phyloP scores from a whole-genome alignment of 2,329 filamentous ascomycete species.

The Fusarium sp. region DNA sequence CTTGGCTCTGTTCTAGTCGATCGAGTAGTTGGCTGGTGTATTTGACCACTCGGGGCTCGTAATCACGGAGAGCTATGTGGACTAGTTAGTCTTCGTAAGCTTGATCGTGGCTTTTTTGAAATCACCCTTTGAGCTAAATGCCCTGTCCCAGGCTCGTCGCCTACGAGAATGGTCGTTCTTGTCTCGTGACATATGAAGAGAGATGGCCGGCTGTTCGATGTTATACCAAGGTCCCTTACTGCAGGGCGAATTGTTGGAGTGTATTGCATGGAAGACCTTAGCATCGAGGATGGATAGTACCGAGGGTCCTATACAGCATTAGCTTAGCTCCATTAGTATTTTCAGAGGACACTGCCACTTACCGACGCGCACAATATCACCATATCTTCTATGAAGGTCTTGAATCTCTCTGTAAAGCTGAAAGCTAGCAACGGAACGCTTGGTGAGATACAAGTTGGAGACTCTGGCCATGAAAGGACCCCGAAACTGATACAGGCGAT shows the following conservation, averaged over 20 bases:
- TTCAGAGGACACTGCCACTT: accelerated
- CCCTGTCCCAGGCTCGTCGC: neutral
- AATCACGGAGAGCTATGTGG: neutral
- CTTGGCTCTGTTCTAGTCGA: neutral
- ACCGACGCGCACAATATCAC: neutral
- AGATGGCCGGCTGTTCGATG: neutral
- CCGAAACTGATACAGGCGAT: neutral
- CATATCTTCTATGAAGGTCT: neutral
- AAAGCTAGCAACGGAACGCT: neutral
- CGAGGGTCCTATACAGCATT: neutral
- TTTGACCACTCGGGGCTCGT: neutral
- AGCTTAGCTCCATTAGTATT: accelerated
- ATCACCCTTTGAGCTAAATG: neutral
- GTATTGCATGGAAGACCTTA: neutral
- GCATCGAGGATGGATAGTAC: neutral
- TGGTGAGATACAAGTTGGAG: neutral
- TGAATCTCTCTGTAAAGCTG: neutral
- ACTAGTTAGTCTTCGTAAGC: accelerated
- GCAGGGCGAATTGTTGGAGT: neutral
- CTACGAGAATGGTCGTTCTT: neutral
- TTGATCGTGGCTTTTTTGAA: accelerated
- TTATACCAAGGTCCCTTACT: neutral
- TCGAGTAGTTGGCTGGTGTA: neutral
- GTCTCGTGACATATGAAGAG: neutral
- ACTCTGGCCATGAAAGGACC: neutral